These are phyloP conservation scores for Passalora sequoiae DNA, from an alignment of 2,329 filamentous ascomycete species.

Conservation along the genomic window DNA sequence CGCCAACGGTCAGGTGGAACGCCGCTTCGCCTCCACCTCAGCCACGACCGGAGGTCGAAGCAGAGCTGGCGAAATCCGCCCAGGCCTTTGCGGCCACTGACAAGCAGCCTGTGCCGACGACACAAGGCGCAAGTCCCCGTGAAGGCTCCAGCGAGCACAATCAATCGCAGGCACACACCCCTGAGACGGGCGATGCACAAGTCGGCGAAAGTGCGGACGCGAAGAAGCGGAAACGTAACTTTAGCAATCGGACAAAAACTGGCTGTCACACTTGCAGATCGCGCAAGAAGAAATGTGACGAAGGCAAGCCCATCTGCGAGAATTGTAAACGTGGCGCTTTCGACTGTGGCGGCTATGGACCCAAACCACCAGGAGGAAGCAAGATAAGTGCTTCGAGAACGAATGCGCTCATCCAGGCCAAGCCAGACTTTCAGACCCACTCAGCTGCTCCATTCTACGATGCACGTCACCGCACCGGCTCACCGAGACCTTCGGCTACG, in stretches of 20 bases:
- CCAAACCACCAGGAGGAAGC: conserved; percentile 24
- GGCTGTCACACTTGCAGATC: conserved; percentile 87
- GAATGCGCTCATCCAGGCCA: conserved; percentile 16
- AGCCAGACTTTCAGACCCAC: conserved; percentile 10
- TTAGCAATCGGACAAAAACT: conserved; percentile 93
- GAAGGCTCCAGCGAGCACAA: conserved; percentile 35
- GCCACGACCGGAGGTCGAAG: conserved; percentile 23
- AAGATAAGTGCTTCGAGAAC: conserved; percentile 12
- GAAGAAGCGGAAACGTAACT: conserved; percentile 71
- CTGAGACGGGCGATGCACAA: conserved; percentile 22
- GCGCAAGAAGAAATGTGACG: conserved; percentile 97
- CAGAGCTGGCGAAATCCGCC: conserved; percentile 46
- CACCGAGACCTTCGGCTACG: conserved; percentile 6
- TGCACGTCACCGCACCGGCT: conserved; percentile 2
- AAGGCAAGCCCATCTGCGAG: conserved; percentile 83
- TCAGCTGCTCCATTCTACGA: conserved; percentile 9
- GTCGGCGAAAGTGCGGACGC: conserved; percentile 22
- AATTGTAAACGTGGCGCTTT: conserved; percentile 91
- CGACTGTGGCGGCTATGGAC: conserved; percentile 80
- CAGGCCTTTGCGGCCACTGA: conserved; percentile 3
- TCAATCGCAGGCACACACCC: conserved; percentile 32
- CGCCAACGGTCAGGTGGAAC: conserved; percentile 11
- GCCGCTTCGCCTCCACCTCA: conserved; percentile 16
- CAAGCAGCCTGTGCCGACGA: conserved; percentile 1
- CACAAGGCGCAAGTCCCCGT: conserved; percentile 29